Conservation (phyloP, 164 flowering plant genomes). For the Houttuynia cordata region DNA sequence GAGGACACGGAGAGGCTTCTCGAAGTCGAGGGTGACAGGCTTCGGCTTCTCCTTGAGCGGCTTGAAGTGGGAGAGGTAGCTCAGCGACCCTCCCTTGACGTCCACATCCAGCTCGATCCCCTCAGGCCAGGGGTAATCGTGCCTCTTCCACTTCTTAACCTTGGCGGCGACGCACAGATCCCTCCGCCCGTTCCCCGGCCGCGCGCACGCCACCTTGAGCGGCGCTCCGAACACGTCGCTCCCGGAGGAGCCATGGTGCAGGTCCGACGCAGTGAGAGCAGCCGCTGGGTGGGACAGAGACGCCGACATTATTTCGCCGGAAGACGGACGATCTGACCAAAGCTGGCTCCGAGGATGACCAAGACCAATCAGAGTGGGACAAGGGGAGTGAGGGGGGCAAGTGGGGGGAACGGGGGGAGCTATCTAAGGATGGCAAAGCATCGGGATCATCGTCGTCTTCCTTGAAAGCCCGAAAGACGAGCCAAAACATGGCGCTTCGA, state of each 20-base stretch:
- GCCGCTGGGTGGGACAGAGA: conserved; percentile 27
- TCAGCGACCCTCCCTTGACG: conserved; percentile 63
- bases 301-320: conserved; percentile 35
- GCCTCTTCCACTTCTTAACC: conserved; percentile 63
- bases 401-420: background rate
- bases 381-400: background rate
- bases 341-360: background rate
- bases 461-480: background rate
- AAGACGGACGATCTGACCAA: background rate
- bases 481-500: background rate
- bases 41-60: conserved; percentile 77
- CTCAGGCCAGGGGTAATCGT: conserved; percentile 73
- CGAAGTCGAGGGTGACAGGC: conserved; percentile 72
- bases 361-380: background rate
- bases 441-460: conserved; percentile 1
- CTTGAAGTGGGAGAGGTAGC: conserved; percentile 72
- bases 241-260: conserved; percentile 45
- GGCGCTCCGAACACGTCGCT: conserved; percentile 37
- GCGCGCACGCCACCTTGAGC: conserved; percentile 21
- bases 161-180: conserved; percentile 33
- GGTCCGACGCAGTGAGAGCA: conserved; percentile 50
- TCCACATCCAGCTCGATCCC: conserved; percentile 74
- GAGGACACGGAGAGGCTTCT: conserved; percentile 76
- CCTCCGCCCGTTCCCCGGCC: conserved; percentile 18
- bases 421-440: background rate